Base-by-base conservation (phyloP, 73 alveolate species). In the Symbiodinium pilosum region DNA sequence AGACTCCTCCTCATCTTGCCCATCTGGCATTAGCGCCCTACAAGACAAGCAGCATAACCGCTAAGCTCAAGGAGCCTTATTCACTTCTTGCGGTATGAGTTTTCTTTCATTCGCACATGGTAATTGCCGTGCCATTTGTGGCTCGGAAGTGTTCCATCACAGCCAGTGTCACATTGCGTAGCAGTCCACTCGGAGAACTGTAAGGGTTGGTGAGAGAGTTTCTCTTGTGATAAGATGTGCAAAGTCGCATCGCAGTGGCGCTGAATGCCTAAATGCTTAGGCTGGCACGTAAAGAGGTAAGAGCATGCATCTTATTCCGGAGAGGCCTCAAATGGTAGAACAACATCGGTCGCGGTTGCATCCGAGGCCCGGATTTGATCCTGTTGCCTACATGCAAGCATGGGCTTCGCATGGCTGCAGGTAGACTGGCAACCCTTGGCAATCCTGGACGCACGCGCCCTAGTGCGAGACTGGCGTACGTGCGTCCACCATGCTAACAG, bases 321-420 rank as follows among this genome's bases (percentile, higher is more conserved):
- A n/a, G n/a, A 88, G 95, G 95, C 40, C 43, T 88, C 95, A 8
- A 88, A 18, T 54, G 95, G 95, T 9, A 38, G 95, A 26, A 88
- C 95, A 59, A 30, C 86, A 7, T 26, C 95, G 2, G 11, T 88
- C 20, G 41, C 73, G 26, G 71, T 88, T 30, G 71, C 73, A 40
- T 9, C 68, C 1, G 84, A 87, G 94, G 94, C 94, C 26, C 11
- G 34, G 71, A 16, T 6, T 26, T 75, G 38, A 7, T 32, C 86
- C 14, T 32, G 43, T 28, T 32, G 34, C 44, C 16, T 0, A 40
- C 84, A 69, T 12, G 42, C 4, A 69, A 28, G 84, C 84, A 56
- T 24, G 28, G 28, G 42, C 34, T 11, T 12, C 84, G 40, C 18
- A 18, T 11, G 34, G 84, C 26, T 44, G 93, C 47, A 85, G 93